Evolutionary conservation across 2,329 filamentous ascomycete genomes (phyloP).

Genomic region (Canariomyces notabilis): DNA sequence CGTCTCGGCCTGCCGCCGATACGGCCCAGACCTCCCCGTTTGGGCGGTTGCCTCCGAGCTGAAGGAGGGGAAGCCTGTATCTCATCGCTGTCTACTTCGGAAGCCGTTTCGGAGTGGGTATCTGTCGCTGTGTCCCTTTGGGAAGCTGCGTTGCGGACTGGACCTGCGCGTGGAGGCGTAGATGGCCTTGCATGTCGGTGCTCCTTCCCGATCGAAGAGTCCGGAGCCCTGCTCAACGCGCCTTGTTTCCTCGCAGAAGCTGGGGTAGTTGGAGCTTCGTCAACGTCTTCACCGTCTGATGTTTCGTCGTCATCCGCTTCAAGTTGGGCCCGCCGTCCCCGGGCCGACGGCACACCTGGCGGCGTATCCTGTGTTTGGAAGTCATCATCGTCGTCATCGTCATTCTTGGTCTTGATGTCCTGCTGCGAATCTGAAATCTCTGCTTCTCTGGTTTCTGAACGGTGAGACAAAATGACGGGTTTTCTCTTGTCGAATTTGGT

Average conservation of each 20-base stretch:
- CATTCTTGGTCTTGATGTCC: constrained; percentile 23
- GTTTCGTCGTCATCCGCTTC: constrained; percentile 28
- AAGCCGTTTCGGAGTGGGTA: constrained; percentile 39
- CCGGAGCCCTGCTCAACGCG: constrained; percentile 29
- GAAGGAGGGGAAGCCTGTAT: constrained; percentile 17
- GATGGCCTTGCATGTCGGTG: constrained; percentile 32
- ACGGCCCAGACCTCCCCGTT: constrained; percentile 35
- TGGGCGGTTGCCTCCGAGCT: constrained; percentile 24
- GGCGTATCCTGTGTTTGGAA: constrained; percentile 50
- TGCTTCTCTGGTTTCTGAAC: constrained; percentile 11
- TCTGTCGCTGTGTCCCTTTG: background rate
- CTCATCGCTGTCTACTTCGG: constrained; percentile 27
- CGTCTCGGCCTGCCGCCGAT: constrained; percentile 33
- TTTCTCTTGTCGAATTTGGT: constrained; percentile 34
- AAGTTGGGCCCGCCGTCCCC: constrained; percentile 19
- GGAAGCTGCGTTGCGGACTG: constrained; percentile 18
- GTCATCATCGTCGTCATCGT: constrained; percentile 41
- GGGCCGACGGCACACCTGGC: constrained; percentile 29
- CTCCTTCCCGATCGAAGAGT: too few species aligned
- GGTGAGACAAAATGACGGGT: constrained; percentile 23
- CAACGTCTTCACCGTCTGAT: constrained; percentile 30
- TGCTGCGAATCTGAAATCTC: constrained; percentile 16
- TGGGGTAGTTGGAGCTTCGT: constrained; percentile 12
- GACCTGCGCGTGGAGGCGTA: constrained; percentile 22
- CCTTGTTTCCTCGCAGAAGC: constrained; percentile 1